Percentiles rank a stretch among this genome's conserved stretches.
Conservation (phyloP, 2,329 filamentous ascomycete species). For the Colletotrichum karsti region DNA sequence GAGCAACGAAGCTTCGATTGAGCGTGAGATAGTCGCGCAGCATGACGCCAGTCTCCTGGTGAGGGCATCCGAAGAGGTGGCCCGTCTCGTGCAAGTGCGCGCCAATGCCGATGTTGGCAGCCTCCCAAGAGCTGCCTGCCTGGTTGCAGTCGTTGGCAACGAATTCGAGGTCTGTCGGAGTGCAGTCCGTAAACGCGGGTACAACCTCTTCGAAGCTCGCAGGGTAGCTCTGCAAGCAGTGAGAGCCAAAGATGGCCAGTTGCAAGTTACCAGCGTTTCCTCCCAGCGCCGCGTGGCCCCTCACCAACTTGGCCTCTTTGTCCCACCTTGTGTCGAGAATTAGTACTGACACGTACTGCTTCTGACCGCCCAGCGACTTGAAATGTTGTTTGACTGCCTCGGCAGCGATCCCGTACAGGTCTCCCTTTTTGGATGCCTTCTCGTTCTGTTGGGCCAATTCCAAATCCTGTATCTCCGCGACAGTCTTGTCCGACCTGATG, state of each 20-base stretch:
- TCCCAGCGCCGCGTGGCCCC: constrained; percentile 86
- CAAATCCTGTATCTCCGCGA: constrained; percentile 82
- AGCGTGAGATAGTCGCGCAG: constrained; percentile 85
- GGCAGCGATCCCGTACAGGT: constrained; percentile 79
- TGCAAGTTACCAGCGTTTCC: constrained; percentile 77
- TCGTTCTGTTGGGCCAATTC: constrained; percentile 81
- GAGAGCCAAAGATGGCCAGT: constrained; percentile 91
- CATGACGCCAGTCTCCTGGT: constrained; percentile 94
- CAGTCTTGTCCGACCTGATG: constrained; percentile 83
- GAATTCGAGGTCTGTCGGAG: constrained; percentile 80
- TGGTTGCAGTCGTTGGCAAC: constrained; percentile 90
- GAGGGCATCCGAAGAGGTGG: constrained; percentile 88
- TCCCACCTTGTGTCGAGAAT: constrained; percentile 94
- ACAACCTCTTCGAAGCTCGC: constrained; percentile 89
- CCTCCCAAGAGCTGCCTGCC: constrained; percentile 91
- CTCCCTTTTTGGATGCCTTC: constrained; percentile 73
- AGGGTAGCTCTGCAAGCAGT: constrained; percentile 91
- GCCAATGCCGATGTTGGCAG: constrained; percentile 93
- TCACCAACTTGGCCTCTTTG: constrained; percentile 71
- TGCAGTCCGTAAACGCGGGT: constrained; percentile 89
- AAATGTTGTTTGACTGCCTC: constrained; percentile 85
- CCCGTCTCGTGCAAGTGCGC: constrained; percentile 92
- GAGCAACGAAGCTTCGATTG: constrained; percentile 82
- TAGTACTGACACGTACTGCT: constrained; percentile 87
- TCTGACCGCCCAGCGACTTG: constrained; percentile 77